Evolutionary conservation across 2,329 filamentous ascomycete genomes (phyloP), one percentile per base, ranked within the genome.

Genomic region (Berkeleyomyces basicola): DNA sequence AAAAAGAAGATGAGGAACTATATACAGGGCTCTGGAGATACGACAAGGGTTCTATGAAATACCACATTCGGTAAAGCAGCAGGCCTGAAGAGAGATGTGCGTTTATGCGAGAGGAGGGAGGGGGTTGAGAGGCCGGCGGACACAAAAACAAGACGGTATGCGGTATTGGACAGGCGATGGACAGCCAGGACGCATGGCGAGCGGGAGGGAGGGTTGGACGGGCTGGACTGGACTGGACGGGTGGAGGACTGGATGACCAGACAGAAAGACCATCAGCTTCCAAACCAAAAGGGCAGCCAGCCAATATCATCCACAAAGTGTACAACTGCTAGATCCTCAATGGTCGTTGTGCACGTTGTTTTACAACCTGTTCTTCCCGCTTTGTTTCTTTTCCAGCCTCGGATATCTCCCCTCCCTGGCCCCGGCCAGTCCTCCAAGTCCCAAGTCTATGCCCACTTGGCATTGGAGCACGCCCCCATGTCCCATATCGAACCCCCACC

Each of bases 311-410:
- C 51, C 11, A 55, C n/a, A 14, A 7, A 37, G n/a, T 55, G 23
- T 36, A 39, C 10, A 10, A 10, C 23, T 6, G 23, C 47, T 42
- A 7, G 23, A 23, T 6, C 6, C 44, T 23, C 23, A 16, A 9
- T 58, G 33, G n/a, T 37, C 11, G n/a, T 9, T 23, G 10, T 23
- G 16, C 37, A 58, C 4, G 16, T 58, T 37, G 11, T 40, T 58
- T 58, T 23, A 58, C 16, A 58, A 42, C 33, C 53, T 57, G 53
- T 57, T 51, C 40, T 58, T 58, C 23, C 40, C 37, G 55, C n/a
- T 58, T 58, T 58, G 14, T 58, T 58, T 58, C 40, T 40, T 58
- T n/a, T 58, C 36, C 55, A 33, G 47, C 47, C 16, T 51, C 47
- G 47, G 47, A 51, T 51, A 23, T 51, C 47, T 51, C 47, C 47